Conservation (phyloP, 1,284 basidiomycete species). For the Fomitopsis betulina region DNA sequence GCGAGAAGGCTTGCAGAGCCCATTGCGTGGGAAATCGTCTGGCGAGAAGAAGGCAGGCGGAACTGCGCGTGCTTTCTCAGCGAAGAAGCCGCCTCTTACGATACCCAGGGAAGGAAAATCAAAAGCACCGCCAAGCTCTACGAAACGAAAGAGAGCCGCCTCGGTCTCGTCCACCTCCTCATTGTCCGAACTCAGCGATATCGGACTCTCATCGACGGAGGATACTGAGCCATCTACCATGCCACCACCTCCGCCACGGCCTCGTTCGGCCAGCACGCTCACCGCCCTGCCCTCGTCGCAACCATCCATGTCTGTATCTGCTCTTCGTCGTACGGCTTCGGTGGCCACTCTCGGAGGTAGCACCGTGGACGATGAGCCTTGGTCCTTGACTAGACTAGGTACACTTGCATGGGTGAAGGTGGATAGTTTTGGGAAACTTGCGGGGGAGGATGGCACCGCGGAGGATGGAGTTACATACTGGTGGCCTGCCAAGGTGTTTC, state of each 20-base stretch:
- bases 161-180: neutral
- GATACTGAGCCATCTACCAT: conserved; percentile 1
- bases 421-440: conserved; percentile 20
- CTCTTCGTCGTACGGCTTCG: neutral
- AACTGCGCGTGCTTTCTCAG: neutral
- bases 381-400: conserved; percentile 14
- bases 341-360: neutral
- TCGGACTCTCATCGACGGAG: conserved; percentile 9
- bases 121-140: neutral
- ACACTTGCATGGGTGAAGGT: conserved; percentile 32
- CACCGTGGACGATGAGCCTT: conserved; percentile 10
- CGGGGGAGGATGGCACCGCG: conserved; percentile 3
- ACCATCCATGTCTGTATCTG: neutral
- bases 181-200: neutral
- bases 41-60: neutral
- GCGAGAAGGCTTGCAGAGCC: neutral
- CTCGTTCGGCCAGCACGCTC: neutral
- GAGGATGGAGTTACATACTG: conserved; percentile 24
- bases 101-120: neutral
- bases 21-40: neutral
- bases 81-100: neutral
- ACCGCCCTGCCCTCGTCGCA: neutral
- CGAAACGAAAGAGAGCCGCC: neutral
- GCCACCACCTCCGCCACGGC: neutral
- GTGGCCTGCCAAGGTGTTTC: conserved; percentile 35